Evolutionary conservation across 2,329 filamentous ascomycete species (phyloP).

Genomic region (Pseudogymnoascus sp.): DNA sequence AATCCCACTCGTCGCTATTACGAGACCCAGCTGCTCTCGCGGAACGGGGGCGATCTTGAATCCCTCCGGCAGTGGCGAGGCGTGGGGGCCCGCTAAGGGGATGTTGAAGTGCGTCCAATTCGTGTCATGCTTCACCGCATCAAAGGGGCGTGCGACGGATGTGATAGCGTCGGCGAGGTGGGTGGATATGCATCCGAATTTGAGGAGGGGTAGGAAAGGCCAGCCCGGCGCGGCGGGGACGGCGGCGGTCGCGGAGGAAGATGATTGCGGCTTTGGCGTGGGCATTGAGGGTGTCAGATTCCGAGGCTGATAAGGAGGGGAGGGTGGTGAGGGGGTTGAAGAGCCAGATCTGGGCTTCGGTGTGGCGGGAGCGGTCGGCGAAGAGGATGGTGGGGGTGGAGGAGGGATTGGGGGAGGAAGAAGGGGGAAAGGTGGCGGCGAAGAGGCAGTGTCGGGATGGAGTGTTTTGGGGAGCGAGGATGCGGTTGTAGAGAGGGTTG

Average conservation of each 20-base stretch:
- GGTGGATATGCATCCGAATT: constrained; percentile 22
- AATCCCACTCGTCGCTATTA: constrained; percentile 25
- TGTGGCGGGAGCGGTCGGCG: constrained; percentile 25
- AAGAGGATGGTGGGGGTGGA: constrained; percentile 24
- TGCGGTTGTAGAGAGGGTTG: constrained; percentile 25
- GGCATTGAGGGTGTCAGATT: constrained; percentile 10
- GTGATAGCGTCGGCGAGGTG: constrained; percentile 14
- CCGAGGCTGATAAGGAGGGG: neutral
- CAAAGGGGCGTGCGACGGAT: constrained; percentile 12
- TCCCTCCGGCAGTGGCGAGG: constrained; percentile 15
- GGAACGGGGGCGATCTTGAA: constrained; percentile 20
- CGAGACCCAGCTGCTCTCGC: constrained; percentile 22
- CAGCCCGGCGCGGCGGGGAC: constrained; percentile 27
- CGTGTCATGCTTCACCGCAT: constrained; percentile 17
- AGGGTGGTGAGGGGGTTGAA: constrained; percentile 23
- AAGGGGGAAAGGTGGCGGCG: constrained; percentile 19
- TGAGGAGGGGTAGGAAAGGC: constrained; percentile 24
- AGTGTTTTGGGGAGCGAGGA: constrained; percentile 25
- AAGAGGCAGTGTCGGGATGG: constrained; percentile 25
- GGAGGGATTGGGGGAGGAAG: neutral
- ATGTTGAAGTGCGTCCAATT: constrained; percentile 23
- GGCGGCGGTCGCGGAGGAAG: constrained; percentile 19
- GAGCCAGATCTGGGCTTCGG: constrained; percentile 27
- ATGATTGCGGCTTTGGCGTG: constrained; percentile 17
- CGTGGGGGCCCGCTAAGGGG: neutral